A percentile compares a stretch with the other conserved stretches of the same genome.
phyloP scores from a whole-genome alignment of 805 yeast species.

The Wickerhamomyces ciferrii region DNA sequence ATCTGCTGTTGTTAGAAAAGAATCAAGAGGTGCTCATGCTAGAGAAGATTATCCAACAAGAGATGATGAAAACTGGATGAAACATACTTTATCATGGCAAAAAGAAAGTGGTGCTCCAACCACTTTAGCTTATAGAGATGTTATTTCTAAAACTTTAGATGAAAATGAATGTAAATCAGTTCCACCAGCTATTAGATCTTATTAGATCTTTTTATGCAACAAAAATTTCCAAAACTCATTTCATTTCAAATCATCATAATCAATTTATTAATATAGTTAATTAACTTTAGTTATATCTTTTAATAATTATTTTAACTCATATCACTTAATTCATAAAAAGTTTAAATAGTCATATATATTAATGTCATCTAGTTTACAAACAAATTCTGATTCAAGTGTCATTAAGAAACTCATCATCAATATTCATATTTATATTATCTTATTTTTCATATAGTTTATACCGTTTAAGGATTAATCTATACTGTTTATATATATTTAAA shows the following conservation, averaged over 20 bases:
- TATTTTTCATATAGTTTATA: neutral
- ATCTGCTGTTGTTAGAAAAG: slow-evolving; percentile 92
- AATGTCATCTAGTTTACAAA: neutral
- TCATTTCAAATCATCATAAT: neutral
- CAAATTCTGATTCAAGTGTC: neutral
- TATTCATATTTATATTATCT: neutral
- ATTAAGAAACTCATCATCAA: neutral
- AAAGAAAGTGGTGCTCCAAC: slow-evolving; percentile 62
- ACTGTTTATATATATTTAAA: neutral
- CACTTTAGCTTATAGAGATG: slow-evolving; percentile 78
- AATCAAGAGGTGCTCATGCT: slow-evolving; percentile 99
- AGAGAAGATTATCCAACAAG: slow-evolving; percentile 96
- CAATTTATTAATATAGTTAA: neutral
- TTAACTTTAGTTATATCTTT: no score
- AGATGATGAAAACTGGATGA: slow-evolving; percentile 97
- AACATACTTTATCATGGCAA: slow-evolving; percentile 95
- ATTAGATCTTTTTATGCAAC: slow-evolving; percentile 34
- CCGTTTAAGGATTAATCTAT: neutral
- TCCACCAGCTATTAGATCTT: slow-evolving; percentile 95
- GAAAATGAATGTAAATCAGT: slow-evolving; percentile 90
- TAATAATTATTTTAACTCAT: no score
- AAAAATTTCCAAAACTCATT: neutral
- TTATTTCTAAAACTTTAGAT: slow-evolving; percentile 79
- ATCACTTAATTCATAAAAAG: neutral
- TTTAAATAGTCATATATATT: neutral